Evolutionary conservation across 345 rosid species (phyloP).

Genomic region (Bruguiera sexangula): DNA sequence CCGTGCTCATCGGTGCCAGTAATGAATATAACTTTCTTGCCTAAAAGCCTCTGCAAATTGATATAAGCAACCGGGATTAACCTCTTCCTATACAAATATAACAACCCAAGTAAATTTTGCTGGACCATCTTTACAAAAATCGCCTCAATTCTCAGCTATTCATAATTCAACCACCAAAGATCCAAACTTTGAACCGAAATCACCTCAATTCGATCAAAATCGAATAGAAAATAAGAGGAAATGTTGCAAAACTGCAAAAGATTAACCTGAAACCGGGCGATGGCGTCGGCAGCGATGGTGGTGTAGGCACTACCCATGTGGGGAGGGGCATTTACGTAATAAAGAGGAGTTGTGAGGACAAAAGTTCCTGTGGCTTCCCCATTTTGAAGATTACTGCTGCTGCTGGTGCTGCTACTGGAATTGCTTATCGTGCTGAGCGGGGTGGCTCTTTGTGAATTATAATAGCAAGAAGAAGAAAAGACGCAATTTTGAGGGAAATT

Average conservation of each 20-base stretch:
- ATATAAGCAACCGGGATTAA: conserved; percentile 12
- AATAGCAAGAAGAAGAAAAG: conserved; percentile 19
- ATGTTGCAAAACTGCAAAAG: not conserved
- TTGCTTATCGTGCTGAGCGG: not conserved
- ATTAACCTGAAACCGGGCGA: conserved; percentile 86
- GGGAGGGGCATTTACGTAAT: conserved; percentile 98
- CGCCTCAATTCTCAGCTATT: not conserved
- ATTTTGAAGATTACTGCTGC: conserved; percentile 7
- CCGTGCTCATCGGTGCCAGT: conserved; percentile 97
- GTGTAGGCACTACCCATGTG: conserved; percentile 99
- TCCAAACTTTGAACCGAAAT: not conserved
- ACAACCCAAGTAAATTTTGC: not conserved
- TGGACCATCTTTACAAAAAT: not conserved
- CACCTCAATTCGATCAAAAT: conserved; percentile 1
- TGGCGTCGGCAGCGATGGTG: conserved; percentile 92
- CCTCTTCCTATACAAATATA: not conserved
- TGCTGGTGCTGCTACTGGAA: conserved; percentile 39
- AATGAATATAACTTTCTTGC: conserved; percentile 74
- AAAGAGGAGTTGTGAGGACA: conserved; percentile 92
- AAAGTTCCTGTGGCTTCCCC: conserved; percentile 37
- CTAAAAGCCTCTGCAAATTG: conserved; percentile 73
- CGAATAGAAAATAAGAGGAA: too few species aligned
- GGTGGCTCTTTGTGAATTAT: not conserved
- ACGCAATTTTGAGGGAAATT: conserved; percentile 33
- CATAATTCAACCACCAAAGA: not conserved